Evolutionary conservation across 2,329 filamentous ascomycete genomes (phyloP), one percentile per base, ranked within the genome.

Genomic region (Aspergillus sclerotialis): DNA sequence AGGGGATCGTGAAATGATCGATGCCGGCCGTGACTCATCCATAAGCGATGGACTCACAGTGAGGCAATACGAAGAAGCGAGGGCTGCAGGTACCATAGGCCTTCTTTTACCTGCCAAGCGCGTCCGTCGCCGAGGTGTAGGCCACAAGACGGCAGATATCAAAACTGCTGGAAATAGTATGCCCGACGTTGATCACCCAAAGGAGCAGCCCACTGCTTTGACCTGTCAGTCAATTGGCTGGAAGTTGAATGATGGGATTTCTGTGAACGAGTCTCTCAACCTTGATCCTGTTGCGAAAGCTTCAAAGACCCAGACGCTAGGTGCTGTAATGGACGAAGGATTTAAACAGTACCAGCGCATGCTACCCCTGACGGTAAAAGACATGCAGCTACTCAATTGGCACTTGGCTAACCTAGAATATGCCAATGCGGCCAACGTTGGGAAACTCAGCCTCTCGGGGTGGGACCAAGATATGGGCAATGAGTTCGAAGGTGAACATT

Each of bases 401-500:
- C 93, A 98, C 61, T 84, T 95, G 58, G 93, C 93, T 45, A 98
- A 98, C 55, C 73, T 98, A 10, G 92, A 98, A 61, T 98, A 98
- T 56, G 93, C 90, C 43, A 98, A 96, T 58, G 92, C 92, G 2
- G 85, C 81, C 2, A 93, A 88, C 45, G 79, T 94, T 35, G 81
- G 84, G 45, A 82, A 84, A 43, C 75, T 98, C 12, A 96, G 90
- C 58, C 75, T 98, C 10, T 79, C 82, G 6, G 82, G 89, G 0
- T 96, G 93, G 86, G 93, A 98, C 60, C 88, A 98, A 51, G 93
- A 98, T 55, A 88, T 89, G 32, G 92, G 92, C 1, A 95, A 98
- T 50, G 92, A 98, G 56, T 98, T 94, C 67, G 89, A 95, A 58
- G 92, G 92, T 5, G 81, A 84, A 42, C 93, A 98, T 57, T 87